phyloP scores from a whole-genome alignment of 257 asterid species.

The Jacaranda mimosifolia region DNA sequence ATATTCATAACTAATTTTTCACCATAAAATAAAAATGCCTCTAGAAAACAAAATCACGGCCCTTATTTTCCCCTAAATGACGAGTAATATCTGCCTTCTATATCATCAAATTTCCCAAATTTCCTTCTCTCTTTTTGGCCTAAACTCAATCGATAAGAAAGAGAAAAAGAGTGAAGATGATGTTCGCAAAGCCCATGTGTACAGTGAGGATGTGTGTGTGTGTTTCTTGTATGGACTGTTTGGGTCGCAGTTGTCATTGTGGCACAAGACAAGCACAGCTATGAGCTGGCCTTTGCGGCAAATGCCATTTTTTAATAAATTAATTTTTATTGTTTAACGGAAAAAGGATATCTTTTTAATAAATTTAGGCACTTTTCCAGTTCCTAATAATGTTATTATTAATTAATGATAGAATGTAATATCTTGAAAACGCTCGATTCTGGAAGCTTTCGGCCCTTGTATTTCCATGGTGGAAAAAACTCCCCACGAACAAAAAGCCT shows the following conservation, averaged over 20 bases:
- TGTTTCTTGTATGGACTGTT: conserved; percentile 26
- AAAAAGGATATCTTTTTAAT: neutral
- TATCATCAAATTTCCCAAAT: too few relatives aligned
- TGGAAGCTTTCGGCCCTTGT: neutral
- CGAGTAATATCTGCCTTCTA: too few relatives aligned
- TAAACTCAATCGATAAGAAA: too few relatives aligned
- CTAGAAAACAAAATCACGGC: too few relatives aligned
- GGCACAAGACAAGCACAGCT: conserved; percentile 31
- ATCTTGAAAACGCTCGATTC: too few relatives aligned
- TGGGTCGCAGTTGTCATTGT: conserved; percentile 29
- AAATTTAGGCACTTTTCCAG: conserved; percentile 11
- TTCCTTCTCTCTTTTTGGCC: too few relatives aligned
- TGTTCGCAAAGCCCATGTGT: conserved; percentile 42
- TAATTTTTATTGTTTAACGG: neutral
- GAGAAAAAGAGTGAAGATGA: neutral
- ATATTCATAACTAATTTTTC: too few relatives aligned
- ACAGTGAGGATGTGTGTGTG: conserved; percentile 41
- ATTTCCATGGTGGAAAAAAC: conserved; percentile 21
- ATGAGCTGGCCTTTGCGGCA: neutral
- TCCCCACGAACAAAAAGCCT: conserved; percentile 8
- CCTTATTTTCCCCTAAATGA: too few relatives aligned
- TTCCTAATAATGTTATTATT: neutral
- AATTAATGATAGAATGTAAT: neutral
- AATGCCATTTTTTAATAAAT: neutral
- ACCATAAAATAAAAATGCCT: too few relatives aligned